Base-by-base conservation (phyloP, 371 early-diverging fungal genomes). In the Circinella umbellata region DNA sequence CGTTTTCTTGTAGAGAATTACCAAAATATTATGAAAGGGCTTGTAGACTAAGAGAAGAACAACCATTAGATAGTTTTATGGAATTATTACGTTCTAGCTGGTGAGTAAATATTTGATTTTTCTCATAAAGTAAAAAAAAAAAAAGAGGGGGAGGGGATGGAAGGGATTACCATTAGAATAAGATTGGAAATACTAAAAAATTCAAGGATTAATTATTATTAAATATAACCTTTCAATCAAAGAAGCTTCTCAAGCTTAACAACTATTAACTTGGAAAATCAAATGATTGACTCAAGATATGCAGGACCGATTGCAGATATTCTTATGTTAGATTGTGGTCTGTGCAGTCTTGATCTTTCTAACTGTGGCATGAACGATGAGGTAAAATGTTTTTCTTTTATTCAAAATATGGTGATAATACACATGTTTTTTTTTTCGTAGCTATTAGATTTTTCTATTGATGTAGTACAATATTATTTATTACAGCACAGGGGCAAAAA, bases 221-320 rank as follows among this genome's bases (percentile, higher is more conserved):
- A 54, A 36, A 47, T 48, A 51, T 54, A n/a, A 51, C 42, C 37
- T 69, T 60, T 27, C 6, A 4, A 46, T 63, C 47, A 63, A 73
- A 61, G 67, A 69, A 70, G 75, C 64, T 70, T 65, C 61, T 65
- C 51, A 62, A 63, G 61, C 51, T 78, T 59, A 68, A 81, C 83
- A 2, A 67, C 75, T 0, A 75, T 88, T 14, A 85, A 89, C 49
- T 68, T 89, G 14, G 72, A 85, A n/a, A 83, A 86, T 71, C 80
- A 80, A 36, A 59, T 57, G 20, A 67, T 77, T 36, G 67, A 76
- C 47, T 70, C 78, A 11, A 73, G 78, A 34, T 77, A 77, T n/a
- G 78, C 85, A 18, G 86, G 84, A 13, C 89, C 90, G 10, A 79
- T 91, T 27, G 83, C 89, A 39, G 91, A 90, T 69, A 80, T 69